Conservation (phyloP, 331 rosid genomes). For the Rosa hybrid region DNA sequence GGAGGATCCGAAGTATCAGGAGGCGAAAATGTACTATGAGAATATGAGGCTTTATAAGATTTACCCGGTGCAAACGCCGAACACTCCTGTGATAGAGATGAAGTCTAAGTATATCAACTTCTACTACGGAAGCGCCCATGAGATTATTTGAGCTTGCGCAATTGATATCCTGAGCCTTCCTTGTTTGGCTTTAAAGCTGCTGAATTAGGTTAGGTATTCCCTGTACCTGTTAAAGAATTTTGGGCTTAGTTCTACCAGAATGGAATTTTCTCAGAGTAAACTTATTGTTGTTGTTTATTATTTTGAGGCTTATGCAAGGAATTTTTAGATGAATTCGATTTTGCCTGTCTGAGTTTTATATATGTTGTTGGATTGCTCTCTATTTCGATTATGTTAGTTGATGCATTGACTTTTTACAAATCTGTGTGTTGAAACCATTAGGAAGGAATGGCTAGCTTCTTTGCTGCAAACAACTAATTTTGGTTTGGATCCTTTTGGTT, state of each 20-base stretch:
- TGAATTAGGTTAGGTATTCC: neutral
- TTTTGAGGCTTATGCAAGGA: neutral
- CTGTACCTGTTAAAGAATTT: neutral
- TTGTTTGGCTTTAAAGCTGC: slow-evolving; percentile 1
- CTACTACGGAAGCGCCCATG: neutral
- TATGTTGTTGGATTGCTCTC: neutral
- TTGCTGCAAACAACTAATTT: neutral
- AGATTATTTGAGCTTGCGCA: neutral
- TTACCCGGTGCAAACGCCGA: neutral
- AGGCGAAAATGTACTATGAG: neutral
- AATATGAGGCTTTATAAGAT: slow-evolving; percentile 14
- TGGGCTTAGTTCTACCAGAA: neutral
- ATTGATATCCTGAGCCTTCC: neutral
- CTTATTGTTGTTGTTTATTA: neutral
- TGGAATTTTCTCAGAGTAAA: neutral
- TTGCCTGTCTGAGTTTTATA: neutral
- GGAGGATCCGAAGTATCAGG: slow-evolving; percentile 7
- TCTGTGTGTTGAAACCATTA: neutral
- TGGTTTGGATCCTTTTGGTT: neutral
- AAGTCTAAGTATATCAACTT: neutral
- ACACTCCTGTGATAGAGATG: neutral
- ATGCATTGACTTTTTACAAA: neutral
- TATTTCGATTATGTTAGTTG: neutral
- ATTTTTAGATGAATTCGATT: neutral
- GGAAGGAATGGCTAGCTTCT: neutral